Evolutionary conservation across 805 yeast species (phyloP).

Genomic region (Grigorovia humatica): DNA sequence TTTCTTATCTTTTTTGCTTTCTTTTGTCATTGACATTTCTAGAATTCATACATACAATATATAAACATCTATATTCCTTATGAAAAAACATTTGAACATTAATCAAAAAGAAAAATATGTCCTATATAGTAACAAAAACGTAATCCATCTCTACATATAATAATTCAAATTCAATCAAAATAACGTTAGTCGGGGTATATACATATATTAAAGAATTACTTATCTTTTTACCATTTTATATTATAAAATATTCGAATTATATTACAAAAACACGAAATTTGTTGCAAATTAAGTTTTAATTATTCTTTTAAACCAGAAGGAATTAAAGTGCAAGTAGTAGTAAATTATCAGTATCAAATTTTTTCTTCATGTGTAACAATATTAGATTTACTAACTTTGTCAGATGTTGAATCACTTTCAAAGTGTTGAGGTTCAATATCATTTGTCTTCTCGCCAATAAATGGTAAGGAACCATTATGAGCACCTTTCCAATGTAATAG

Average conservation of each 20-base stretch:
- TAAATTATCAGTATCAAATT: background rate
- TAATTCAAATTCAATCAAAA: background rate
- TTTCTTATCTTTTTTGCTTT: background rate
- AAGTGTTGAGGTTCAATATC: background rate
- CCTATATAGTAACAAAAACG: no score
- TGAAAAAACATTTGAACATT: background rate
- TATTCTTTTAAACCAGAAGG: no score
- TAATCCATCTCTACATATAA: background rate
- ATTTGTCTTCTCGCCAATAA: background rate
- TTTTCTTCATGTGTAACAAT: conserved; percentile 1
- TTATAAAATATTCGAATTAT: background rate
- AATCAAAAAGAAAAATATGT: no score
- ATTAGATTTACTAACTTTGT: conserved; percentile 1
- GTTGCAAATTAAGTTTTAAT: no score
- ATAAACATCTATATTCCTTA: background rate
- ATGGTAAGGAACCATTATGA: conserved; percentile 1
- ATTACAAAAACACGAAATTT: background rate
- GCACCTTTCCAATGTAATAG: conserved; percentile 3
- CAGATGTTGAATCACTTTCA: conserved; percentile 2
- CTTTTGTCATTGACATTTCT: background rate
- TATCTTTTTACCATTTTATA: no score
- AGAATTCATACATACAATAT: background rate
- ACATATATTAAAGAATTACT: background rate
- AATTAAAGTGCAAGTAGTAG: no score
- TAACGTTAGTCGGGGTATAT: background rate